Conservation (phyloP, 1,139 yeast species). For the Nakaseomyces kungkrabaensis region DNA sequence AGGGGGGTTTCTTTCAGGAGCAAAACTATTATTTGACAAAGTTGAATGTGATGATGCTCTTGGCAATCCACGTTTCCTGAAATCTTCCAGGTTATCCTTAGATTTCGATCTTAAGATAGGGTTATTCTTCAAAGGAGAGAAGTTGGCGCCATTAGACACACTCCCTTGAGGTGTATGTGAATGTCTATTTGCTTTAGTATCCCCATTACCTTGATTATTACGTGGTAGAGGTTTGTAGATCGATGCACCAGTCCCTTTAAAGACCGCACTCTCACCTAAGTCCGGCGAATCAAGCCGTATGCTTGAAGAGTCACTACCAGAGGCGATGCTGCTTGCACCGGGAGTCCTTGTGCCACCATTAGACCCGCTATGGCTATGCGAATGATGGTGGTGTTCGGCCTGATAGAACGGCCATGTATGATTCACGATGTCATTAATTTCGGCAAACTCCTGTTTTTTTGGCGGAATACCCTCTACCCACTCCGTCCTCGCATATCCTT, state of each 20-base stretch:
- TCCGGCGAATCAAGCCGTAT: neutral
- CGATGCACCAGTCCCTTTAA: slow-evolving; percentile 17
- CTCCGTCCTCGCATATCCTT: slow-evolving; percentile 73
- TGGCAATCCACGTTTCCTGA: neutral
- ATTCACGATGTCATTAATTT: slow-evolving; percentile 53
- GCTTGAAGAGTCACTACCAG: neutral
- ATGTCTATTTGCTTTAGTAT: neutral
- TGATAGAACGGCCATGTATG: slow-evolving; percentile 93
- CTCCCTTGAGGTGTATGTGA: neutral
- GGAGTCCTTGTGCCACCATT: slow-evolving; percentile 22
- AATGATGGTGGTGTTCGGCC: slow-evolving; percentile 10
- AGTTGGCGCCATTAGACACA: neutral
- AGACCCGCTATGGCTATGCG: slow-evolving; percentile 4
- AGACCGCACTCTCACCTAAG: slow-evolving; percentile 12
- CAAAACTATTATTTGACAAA: slow-evolving; percentile 8
- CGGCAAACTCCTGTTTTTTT: slow-evolving; percentile 55
- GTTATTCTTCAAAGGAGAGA: slow-evolving; percentile 1
- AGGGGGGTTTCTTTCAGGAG: slow-evolving; percentile 9
- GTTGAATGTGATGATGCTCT: slow-evolving; percentile 1
- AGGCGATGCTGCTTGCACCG: neutral
- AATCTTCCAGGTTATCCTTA: slow-evolving; percentile 1
- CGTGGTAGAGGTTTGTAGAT: neutral
- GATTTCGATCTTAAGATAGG: neutral
- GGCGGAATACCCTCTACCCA: slow-evolving; percentile 99
- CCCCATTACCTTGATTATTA: neutral